Conservation (phyloP, 805 yeast genomes). For the Brettanomyces anomalus region DNA sequence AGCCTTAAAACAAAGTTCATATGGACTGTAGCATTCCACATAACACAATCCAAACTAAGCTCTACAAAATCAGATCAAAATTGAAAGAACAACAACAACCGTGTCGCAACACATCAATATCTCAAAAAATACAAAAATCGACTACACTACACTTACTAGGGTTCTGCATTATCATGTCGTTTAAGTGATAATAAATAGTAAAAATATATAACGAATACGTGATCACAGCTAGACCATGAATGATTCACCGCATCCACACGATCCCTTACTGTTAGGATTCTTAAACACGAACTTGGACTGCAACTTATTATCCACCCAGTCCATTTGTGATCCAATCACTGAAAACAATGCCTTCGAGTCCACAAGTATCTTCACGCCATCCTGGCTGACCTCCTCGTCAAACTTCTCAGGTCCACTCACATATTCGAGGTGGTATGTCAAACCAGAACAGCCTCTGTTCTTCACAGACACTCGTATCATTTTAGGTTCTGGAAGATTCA, state of each 20-base stretch:
- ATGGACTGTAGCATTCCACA: no score
- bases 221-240: slow-evolving; percentile 69
- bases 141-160: not conserved
- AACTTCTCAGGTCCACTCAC: slow-evolving; percentile 88
- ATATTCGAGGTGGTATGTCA: slow-evolving; percentile 85
- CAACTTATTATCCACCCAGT: slow-evolving; percentile 91
- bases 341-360: slow-evolving; percentile 95
- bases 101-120: no score
- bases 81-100: no score
- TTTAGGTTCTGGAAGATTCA: slow-evolving; percentile 80
- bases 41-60: no score
- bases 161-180: not conserved
- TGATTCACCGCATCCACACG: slow-evolving; percentile 98
- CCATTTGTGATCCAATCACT: slow-evolving; percentile 97
- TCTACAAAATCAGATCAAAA: no score
- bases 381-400: slow-evolving; percentile 89
- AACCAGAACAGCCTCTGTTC: slow-evolving; percentile 95
- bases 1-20: no score
- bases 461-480: slow-evolving; percentile 88
- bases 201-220: not conserved
- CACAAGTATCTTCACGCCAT: slow-evolving; percentile 84
- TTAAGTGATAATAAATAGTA: not conserved
- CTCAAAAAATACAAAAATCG: no score
- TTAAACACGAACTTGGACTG: slow-evolving; percentile 83
- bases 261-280: slow-evolving; percentile 95